phyloP scores from a whole-genome alignment of 129 eudicot genomes.

The Centella asiatica region DNA sequence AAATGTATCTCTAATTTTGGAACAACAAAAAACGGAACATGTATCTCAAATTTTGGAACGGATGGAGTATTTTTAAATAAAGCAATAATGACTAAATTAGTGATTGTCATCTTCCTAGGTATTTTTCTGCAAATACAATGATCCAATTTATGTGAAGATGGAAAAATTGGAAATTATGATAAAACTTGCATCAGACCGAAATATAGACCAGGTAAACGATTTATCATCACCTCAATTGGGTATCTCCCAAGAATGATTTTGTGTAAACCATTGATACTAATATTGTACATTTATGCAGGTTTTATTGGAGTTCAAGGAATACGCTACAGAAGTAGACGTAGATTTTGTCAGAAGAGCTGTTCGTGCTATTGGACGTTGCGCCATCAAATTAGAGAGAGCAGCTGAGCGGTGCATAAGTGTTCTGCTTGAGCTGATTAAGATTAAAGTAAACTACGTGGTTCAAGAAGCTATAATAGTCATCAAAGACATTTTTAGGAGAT shows the following conservation, averaged over 20 bases:
- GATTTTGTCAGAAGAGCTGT: conserved; percentile 98
- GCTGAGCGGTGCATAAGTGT: conserved; percentile 99
- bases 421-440: conserved; percentile 87
- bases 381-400: conserved; percentile 97
- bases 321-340: conserved; percentile 98
- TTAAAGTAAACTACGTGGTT: conserved; percentile 95
- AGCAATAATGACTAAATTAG: no score
- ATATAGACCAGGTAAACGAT: conserved; percentile 75
- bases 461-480: conserved; percentile 98
- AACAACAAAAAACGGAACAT: no score
- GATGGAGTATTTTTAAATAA: no score
- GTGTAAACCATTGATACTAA: not conserved
- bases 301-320: conserved; percentile 93
- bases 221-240: not conserved
- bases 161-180: conserved; percentile 98
- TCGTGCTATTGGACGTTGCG: conserved; percentile 99
- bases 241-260: not conserved
- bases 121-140: conserved; percentile 98
- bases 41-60: no score
- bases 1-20: no score
- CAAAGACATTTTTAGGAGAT: conserved; percentile 95
- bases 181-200: conserved; percentile 97
- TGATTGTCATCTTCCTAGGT: no score
- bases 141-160: conserved; percentile 98
- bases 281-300: conserved; percentile 40